Base-by-base conservation (phyloP, 495 filamentous ascomycete genomes). In the Talaromyces proteolyticus region DNA sequence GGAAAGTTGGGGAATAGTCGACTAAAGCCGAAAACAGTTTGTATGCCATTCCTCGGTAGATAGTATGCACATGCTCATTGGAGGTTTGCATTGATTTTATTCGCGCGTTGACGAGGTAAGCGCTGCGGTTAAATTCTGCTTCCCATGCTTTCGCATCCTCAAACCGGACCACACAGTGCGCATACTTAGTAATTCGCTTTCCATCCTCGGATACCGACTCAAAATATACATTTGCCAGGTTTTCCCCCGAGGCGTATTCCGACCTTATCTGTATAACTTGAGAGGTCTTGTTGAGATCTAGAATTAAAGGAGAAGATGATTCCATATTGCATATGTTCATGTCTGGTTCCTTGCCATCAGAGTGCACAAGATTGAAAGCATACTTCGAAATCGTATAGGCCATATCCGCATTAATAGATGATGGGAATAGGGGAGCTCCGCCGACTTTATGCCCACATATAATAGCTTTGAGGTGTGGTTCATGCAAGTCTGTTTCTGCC, bases 321-420 rank as follows among this genome's bases (percentile, higher is more conserved):
- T 78, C 69, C 72, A 89, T 80, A 8, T 85, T 62, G 34, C 74
- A 75, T 29, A 86, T 75, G 54, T 87, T 78, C 53, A 81, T 72
- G 5, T 71, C 75, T 1, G 78, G 77, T 26, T 76, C 72, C 42
- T 80, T 59, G 38, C 79, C 68, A 52, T 80, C 75, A 44, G 85
- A 77, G 54, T 75, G 70, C 51, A 81, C 74, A 16, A 8, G 45
- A 20, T 21, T 22, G 11, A 37, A 36, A 22, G 81, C 67, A 54
- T 87, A 88, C 19, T 89, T 77, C 53, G 75, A 80, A 37, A 88
- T 65, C 0, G 87, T 89, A 50, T 86, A 75, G 11, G 85, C 85
- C 70, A 89, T 88, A 63, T 90, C 86, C 17, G 80, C 85, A 52
- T 88, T 89, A 1, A 90, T 65, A 4, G 83, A 79, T 14, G 80